These are phyloP conservation scores for Nidularia sp. DNA, from an alignment of 768 basidiomycete genomes.

Conservation along the genomic window DNA sequence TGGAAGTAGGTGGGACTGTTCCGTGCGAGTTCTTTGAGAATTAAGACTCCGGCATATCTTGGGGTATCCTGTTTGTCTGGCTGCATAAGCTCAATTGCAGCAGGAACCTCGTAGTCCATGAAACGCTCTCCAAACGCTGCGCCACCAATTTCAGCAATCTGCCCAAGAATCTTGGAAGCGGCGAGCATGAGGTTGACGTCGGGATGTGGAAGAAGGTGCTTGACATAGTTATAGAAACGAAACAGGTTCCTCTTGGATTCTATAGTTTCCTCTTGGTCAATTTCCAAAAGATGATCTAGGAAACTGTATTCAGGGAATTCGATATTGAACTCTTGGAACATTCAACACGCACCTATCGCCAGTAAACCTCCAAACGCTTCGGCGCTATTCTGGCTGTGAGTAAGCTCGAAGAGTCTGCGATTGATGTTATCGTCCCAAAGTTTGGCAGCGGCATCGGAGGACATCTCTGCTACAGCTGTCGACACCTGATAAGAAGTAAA, in stretches of 20 bases:
- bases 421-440: conserved; percentile 87
- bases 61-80: conserved; percentile 79
- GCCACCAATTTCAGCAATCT: conserved; percentile 82
- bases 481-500: conserved; percentile 62
- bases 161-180: conserved; percentile 88
- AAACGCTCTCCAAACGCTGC: conserved; percentile 83
- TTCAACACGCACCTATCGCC: conserved; percentile 68
- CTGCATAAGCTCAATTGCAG: conserved; percentile 76
- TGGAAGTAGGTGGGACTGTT: conserved; percentile 88
- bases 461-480: conserved; percentile 72
- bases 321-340: not conserved
- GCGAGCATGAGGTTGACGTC: conserved; percentile 94
- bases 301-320: too few species aligned
- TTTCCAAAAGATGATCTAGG: conserved; percentile 69
- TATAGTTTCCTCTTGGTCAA: conserved; percentile 75
- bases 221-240: conserved; percentile 90
- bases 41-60: conserved; percentile 90
- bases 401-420: conserved; percentile 72
- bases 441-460: conserved; percentile 75
- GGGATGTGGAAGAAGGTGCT: conserved; percentile 83
- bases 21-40: conserved; percentile 88
- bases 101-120: conserved; percentile 86
- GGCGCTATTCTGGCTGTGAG: conserved; percentile 71
- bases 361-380: conserved; percentile 85
- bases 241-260: conserved; percentile 80